Evolutionary conservation across 148 eudicot genomes (phyloP).

Genomic region (Hydrangea macrophylla): DNA sequence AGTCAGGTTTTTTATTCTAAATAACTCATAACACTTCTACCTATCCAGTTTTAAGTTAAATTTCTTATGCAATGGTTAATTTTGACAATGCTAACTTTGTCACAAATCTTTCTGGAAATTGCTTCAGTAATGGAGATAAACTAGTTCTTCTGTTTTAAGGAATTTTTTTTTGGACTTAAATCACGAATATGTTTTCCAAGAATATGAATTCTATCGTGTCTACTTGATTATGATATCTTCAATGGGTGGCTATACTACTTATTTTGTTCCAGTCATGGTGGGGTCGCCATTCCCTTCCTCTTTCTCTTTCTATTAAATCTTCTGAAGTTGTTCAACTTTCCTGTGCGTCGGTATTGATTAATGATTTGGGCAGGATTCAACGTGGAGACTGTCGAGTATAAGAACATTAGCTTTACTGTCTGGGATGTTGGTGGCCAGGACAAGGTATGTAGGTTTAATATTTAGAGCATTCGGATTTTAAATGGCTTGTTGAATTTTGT

Average conservation of each 20-base stretch:
- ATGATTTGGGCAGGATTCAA: slow-evolving; percentile 42
- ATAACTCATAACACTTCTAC: too few species aligned
- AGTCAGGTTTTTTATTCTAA: too few species aligned
- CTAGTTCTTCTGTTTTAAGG: background rate
- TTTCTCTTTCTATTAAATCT: background rate
- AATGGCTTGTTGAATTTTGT: background rate
- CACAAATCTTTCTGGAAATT: background rate
- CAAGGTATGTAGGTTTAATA: slow-evolving; percentile 34
- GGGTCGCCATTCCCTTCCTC: background rate
- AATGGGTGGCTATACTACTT: background rate
- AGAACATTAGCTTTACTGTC: slow-evolving; percentile 69
- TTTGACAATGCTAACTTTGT: background rate
- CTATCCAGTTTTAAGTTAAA: too few species aligned
- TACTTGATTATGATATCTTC: slow-evolving; percentile 3
- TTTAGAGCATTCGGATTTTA: too few species aligned
- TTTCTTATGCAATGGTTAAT: too few species aligned
- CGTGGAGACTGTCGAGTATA: slow-evolving; percentile 66
- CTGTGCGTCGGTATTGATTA: slow-evolving; percentile 1
- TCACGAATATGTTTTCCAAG: background rate
- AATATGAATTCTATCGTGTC: background rate
- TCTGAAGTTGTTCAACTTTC: background rate
- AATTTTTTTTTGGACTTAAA: background rate
- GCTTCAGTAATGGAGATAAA: background rate
- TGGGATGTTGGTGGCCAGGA: slow-evolving; percentile 83
- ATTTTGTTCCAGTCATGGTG: background rate